Evolutionary conservation across 2,329 filamentous ascomycete species (phyloP), one percentile per base, ranked within the genome.

Genomic region (Pseudomassariella vexata): DNA sequence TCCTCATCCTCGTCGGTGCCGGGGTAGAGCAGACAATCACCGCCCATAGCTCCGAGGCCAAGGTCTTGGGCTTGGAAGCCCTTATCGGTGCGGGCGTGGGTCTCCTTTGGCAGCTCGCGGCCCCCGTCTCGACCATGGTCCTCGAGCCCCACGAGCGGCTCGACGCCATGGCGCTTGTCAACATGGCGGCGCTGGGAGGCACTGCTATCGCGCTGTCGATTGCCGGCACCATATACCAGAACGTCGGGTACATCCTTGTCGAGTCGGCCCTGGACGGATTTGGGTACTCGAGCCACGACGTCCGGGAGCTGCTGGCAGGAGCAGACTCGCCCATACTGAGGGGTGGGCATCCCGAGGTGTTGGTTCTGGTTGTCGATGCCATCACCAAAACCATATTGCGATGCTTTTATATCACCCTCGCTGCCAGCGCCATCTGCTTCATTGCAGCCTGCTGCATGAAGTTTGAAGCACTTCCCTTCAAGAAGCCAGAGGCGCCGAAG

Each of bases 111-210:
- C 53, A 55, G 31, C 45, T 53, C 2, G 46, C 51, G 6, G 44
- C 52, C 6, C 50, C 49, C 24, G 47, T 59, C 9, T 48, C 48
- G 8, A 52, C 51, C 22, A 40, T 46, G 16, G 47, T 50, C 5
- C 34, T 48, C 3, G 36, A 37, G 25, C 46, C 47, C 17, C 50
- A 53, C 16, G 36, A 53, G 11, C 40, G 40, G 2, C 37, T 49
- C 6, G 57, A 60, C 35, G 46, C 46, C 25, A 40, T 51, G 9
- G 48, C 52, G 1, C 35, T 60, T n/a, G 52, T 54, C 36, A 57
- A 53, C 39, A 48, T 60, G 41, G 46, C 47, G 17, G 53, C 57
- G 43, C 45, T 59, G 28, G 51, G 45, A 5, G 35, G 48, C n/a
- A 44, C 50, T 7, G 45, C 52, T 5, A 15, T 52, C 15, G 37